Conservation (phyloP, 2,329 filamentous ascomycete species). For the Xylariaceae sp. region DNA sequence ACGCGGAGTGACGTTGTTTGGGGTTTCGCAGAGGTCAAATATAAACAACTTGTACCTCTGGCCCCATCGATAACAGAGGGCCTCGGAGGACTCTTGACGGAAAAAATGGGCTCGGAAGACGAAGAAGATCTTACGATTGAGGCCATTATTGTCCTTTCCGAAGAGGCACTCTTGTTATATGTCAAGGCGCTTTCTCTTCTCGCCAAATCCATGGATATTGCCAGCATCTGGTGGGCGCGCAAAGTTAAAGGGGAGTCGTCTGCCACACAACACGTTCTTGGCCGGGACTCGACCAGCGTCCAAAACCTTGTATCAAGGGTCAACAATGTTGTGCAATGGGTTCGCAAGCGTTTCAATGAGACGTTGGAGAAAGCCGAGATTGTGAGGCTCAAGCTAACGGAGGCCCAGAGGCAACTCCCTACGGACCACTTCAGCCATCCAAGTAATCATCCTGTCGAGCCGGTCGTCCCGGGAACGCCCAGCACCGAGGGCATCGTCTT, state of each 20-base stretch:
- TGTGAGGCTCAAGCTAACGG: slow-evolving; percentile 79
- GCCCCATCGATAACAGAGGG: slow-evolving; percentile 72
- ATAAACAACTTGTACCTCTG: slow-evolving; percentile 89
- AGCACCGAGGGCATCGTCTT: slow-evolving; percentile 75
- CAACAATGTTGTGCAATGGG: slow-evolving; percentile 93
- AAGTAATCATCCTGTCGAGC: slow-evolving; percentile 62
- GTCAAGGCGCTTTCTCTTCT: slow-evolving; percentile 89
- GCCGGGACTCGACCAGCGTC: slow-evolving; percentile 37
- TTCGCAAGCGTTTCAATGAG: slow-evolving; percentile 90
- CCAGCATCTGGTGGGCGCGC: slow-evolving; percentile 83
- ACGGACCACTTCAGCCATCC: slow-evolving; percentile 82
- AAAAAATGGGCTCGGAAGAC: slow-evolving; percentile 53
- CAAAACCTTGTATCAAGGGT: slow-evolving; percentile 63
- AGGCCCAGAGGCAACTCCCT: slow-evolving; percentile 79
- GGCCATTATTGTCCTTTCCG: slow-evolving; percentile 78
- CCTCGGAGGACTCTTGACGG: slow-evolving; percentile 56
- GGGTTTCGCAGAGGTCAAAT: slow-evolving; percentile 97
- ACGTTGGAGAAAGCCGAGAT: slow-evolving; percentile 94
- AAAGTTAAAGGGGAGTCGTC: slow-evolving; percentile 62
- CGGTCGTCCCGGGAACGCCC: slow-evolving; percentile 52
- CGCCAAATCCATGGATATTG: slow-evolving; percentile 92
- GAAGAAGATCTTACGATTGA: slow-evolving; percentile 78
- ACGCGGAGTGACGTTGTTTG: slow-evolving; percentile 94
- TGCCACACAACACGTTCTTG: slow-evolving; percentile 38
- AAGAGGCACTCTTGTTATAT: slow-evolving; percentile 92